These are phyloP conservation scores for Chrysoporthe cubensis DNA, from an alignment of 2,329 filamentous ascomycete genomes.

Conservation along the genomic window DNA sequence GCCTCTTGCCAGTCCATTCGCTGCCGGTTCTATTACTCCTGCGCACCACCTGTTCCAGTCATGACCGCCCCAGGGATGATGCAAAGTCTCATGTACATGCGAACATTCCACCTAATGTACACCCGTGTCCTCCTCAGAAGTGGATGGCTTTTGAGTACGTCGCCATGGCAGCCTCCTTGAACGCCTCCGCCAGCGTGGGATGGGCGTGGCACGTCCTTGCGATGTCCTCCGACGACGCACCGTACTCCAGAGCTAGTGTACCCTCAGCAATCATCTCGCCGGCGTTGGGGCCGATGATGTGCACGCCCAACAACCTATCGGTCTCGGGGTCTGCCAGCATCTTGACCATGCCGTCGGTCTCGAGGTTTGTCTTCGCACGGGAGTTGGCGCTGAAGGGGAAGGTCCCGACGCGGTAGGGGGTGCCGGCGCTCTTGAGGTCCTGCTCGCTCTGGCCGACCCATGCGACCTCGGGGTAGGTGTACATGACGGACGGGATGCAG, in stretches of 20 bases:
- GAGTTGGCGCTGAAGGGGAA: constrained; percentile 99
- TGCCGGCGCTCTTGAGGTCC: constrained; percentile 85
- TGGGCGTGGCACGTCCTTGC: constrained; percentile 95
- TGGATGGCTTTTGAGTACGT: constrained; percentile 96
- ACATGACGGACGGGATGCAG: constrained; percentile 98
- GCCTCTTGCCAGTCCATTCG: neutral
- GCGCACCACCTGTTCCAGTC: constrained; percentile 14
- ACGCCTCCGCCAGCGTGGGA: constrained; percentile 93
- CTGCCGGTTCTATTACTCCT: constrained; percentile 27
- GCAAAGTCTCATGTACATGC: constrained; percentile 25
- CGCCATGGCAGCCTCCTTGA: constrained; percentile 99
- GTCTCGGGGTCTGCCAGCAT: constrained; percentile 96
- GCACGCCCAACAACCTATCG: constrained; percentile 90
- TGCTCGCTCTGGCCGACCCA: constrained; percentile 99
- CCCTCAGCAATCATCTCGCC: constrained; percentile 99
- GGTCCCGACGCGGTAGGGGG: constrained; percentile 89
- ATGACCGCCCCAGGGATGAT: constrained; percentile 14
- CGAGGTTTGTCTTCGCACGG: constrained; percentile 97
- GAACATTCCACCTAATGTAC: constrained; percentile 19
- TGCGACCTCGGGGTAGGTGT: constrained; percentile 96
- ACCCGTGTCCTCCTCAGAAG: constrained; percentile 58
- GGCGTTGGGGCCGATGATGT: constrained; percentile 94
- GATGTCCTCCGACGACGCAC: constrained; percentile 92
- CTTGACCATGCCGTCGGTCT: constrained; percentile 95
- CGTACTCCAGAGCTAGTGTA: constrained; percentile 93